Evolutionary conservation across 2,329 filamentous ascomycete genomes (phyloP).

Genomic region (Aureobasidium sp.): DNA sequence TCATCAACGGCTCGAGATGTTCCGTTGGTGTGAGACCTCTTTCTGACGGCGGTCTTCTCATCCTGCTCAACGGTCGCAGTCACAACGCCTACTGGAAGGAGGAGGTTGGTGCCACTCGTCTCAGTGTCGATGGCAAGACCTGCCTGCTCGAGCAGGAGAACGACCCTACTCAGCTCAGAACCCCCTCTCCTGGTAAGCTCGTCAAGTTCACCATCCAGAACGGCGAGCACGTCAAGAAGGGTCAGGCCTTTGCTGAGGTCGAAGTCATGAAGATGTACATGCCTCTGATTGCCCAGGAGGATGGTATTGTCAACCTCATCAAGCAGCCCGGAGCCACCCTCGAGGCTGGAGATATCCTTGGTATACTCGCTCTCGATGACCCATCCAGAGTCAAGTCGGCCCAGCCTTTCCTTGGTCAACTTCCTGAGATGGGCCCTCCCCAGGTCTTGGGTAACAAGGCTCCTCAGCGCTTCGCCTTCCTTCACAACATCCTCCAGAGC

Average conservation of each 20-base stretch:
- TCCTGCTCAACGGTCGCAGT: slow-evolving; percentile 83
- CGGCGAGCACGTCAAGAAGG: slow-evolving; percentile 83
- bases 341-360: slow-evolving; percentile 96
- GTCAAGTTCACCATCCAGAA: slow-evolving; percentile 98
- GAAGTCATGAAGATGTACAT: slow-evolving; percentile 99
- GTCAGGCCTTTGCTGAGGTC: slow-evolving; percentile 90
- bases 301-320: slow-evolving; percentile 94
- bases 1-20: slow-evolving; percentile 98
- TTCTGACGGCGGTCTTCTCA: slow-evolving; percentile 85
- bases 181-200: slow-evolving; percentile 91
- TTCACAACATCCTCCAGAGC: slow-evolving; percentile 71
- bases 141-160: slow-evolving; percentile 98
- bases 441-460: slow-evolving; percentile 87
- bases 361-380: slow-evolving; percentile 90
- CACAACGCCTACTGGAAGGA: slow-evolving; percentile 99
- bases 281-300: slow-evolving; percentile 90
- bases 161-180: slow-evolving; percentile 92
- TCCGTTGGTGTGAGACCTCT: slow-evolving; percentile 86
- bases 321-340: slow-evolving; percentile 98
- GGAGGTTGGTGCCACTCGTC: slow-evolving; percentile 87
- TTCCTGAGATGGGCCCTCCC: slow-evolving; percentile 78
- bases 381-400: slow-evolving; percentile 95
- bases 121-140: slow-evolving; percentile 97
- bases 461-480: slow-evolving; percentile 72
- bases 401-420: slow-evolving; percentile 82